Base-by-base conservation (phyloP, 495 filamentous ascomycete species). In the Lentithecium fluviatile region DNA sequence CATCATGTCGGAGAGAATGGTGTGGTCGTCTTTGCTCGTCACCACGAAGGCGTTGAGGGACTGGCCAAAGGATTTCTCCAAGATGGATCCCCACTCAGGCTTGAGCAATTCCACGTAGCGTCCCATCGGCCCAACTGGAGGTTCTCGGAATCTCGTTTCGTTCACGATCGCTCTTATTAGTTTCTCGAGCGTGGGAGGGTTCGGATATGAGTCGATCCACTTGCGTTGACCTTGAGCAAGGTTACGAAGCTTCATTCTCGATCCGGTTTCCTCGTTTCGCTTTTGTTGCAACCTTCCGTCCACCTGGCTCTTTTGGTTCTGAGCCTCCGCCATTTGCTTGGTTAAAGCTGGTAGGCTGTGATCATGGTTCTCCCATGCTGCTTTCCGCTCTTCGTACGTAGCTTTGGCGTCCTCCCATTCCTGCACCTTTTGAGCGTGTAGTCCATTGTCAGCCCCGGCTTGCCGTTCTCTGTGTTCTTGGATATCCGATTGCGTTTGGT, bases 101-200 rank as follows among this genome's bases (percentile, higher is more conserved):
- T 94, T 84, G 23, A 84, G 77, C 37, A 97, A 72, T 52, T 82
- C 83, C 21, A 97, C 78, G 66, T 90, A 81, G 10, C 82, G 74
- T 21, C 90, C 95, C 12, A 97, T 79, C 0, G 94, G 94, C 0
- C 94, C 94, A 34, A 97, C 78, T 46, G 95, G 94, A 43, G 80
- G 87, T 37, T 80, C 75, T 21, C 74, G 71, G 62, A 94, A 97
- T 0, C 83, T 73, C 1, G 54, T 64, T 52, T 96, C 90, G 42
- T 79, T 73, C 6, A 83, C 78, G 66, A 97, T 90, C 8, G 79
- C 78, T 29, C 70, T 77, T 2, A 95, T 68, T 11, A 97, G 81
- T 1, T 75, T 58, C 1, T 83, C 80, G 71, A 96, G 77, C 50
- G 77, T 81, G 0, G 71, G 53, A 37, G 84, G 80, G 64, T 87